A percentile compares a stretch with the other conserved stretches of the same genome.
phyloP scores from a whole-genome alignment of 164 flowering plant species.

The Cinnamomum micranthum region DNA sequence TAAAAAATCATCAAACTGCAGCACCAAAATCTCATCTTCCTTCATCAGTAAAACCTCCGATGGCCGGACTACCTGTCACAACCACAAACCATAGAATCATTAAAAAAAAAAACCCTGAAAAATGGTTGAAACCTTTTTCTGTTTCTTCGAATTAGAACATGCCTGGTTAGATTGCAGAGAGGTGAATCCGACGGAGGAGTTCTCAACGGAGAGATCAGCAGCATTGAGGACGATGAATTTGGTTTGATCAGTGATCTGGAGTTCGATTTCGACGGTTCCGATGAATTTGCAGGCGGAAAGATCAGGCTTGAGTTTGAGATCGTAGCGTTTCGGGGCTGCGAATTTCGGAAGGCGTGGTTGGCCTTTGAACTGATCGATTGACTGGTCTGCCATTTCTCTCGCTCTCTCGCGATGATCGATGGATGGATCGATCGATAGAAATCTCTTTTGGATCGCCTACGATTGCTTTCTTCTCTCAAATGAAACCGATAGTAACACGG shows the following conservation, averaged over 20 bases:
- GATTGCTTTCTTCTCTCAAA: no score
- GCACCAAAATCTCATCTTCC: slow-evolving; percentile 58
- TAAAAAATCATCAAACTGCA: slow-evolving; percentile 37
- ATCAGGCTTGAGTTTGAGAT: slow-evolving; percentile 54
- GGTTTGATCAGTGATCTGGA: slow-evolving; percentile 38
- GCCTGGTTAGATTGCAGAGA: slow-evolving; percentile 2
- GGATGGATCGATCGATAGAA: no score
- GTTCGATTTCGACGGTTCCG: slow-evolving; percentile 42
- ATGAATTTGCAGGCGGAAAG: slow-evolving; percentile 52
- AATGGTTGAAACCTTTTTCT: neutral
- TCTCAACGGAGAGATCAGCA: slow-evolving; percentile 39
- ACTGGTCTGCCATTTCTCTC: slow-evolving; percentile 1
- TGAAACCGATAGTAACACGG: no score
- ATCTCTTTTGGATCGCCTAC: no score
- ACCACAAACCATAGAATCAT: neutral
- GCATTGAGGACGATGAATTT: slow-evolving; percentile 63
- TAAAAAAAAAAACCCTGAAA: slow-evolving; percentile 14
- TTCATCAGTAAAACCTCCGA: slow-evolving; percentile 31
- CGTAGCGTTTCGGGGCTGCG: slow-evolving; percentile 59
- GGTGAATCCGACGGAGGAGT: slow-evolving; percentile 26
- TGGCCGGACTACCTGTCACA: slow-evolving; percentile 16
- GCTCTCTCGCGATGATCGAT: neutral
- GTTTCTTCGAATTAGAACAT: neutral
- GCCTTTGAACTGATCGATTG: slow-evolving; percentile 44
- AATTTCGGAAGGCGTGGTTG: slow-evolving; percentile 55